Evolutionary conservation across 148 eudicot species (phyloP), one percentile per base, ranked within the genome.

Genomic region (Rhododendron henanense): DNA sequence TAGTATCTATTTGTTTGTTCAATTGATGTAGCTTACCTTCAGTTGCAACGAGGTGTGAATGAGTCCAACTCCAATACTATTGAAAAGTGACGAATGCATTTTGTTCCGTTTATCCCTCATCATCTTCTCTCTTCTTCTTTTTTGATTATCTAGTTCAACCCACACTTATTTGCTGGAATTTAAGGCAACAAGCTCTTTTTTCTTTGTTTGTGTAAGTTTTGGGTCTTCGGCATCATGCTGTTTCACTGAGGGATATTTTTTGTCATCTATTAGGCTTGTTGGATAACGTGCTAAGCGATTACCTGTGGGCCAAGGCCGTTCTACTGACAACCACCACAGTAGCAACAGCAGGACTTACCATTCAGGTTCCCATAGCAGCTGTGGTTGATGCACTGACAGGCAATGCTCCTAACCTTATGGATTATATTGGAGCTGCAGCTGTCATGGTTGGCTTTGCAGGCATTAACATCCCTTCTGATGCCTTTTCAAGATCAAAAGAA

Each of bases 281-380:
- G 84, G 99, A 95, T 86, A 95, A 97, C 79, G 99, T 94, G 89
- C 91, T 97, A 83, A 97, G 99, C 59, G 98, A 97, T 84, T 97
- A 95, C 87, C 79, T 95, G 50, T 97, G 99, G 99, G 99, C 98
- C 53, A 95, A 96, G 86, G 99, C 99, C 33, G 96, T 97, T 88
- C 95, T 97, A 83, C 89, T 97, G 77, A 97, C 99, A 1, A 92
- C 98, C 9, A 94, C 99, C 28, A 97, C 99, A 35, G 98, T 97
- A 45, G 98, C 98, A 41, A 97, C 98, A 73, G 99, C 99, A n/a
- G 99, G 99, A 50, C 98, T 97, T 33, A 91, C 98, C 15, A 95
- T 97, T 87, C 98, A 97, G 89, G 98, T 97, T 31, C 99, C 99
- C 11, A 86, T 95, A 65, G 99, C 99, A 31, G 98, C 98, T 76